Evolutionary conservation across 2,329 filamentous ascomycete genomes (phyloP).

Genomic region (Cephalotrichum gorgonifer): DNA sequence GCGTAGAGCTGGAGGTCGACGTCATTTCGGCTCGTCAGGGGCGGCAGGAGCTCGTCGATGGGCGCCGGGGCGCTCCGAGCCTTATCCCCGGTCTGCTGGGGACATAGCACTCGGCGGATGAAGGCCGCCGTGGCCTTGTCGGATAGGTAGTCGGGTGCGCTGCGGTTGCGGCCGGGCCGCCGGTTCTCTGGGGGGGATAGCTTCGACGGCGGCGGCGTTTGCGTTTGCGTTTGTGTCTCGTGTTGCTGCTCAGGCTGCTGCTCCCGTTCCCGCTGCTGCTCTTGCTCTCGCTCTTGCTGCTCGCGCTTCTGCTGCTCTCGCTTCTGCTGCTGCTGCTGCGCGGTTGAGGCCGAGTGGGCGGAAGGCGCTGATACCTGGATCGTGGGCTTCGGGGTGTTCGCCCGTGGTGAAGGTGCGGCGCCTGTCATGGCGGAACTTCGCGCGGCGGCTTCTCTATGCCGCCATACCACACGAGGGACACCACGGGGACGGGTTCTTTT

Average conservation of each 20-base stretch:
- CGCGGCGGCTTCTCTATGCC: neutral
- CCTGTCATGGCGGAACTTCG: neutral
- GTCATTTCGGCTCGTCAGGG: conserved; percentile 87
- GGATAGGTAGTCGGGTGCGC: conserved; percentile 45
- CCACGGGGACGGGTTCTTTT: too few relatives aligned
- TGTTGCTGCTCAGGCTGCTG: conserved; percentile 3
- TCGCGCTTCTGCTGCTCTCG: too few relatives aligned
- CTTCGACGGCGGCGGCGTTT: neutral
- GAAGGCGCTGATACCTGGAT: neutral
- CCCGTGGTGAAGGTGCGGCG: neutral
- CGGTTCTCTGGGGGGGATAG: conserved; percentile 9
- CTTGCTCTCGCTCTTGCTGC: too few relatives aligned
- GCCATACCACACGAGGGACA: too few relatives aligned
- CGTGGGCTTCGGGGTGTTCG: neutral
- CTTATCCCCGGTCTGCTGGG: conserved; percentile 54
- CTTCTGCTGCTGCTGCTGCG: neutral
- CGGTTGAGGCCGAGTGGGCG: neutral
- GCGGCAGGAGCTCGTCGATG: conserved; percentile 75
- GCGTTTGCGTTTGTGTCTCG: conserved; percentile 10
- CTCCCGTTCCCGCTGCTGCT: conserved; percentile 4
- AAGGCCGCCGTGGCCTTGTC: conserved; percentile 72
- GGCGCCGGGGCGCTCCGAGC: conserved; percentile 31
- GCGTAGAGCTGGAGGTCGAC: conserved; percentile 85
- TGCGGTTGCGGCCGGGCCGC: conserved; percentile 19
- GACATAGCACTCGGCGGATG: conserved; percentile 74